These are phyloP conservation scores for Scedosporium boydii DNA, from an alignment of 2,329 filamentous ascomycete species.

Conservation along the genomic window DNA sequence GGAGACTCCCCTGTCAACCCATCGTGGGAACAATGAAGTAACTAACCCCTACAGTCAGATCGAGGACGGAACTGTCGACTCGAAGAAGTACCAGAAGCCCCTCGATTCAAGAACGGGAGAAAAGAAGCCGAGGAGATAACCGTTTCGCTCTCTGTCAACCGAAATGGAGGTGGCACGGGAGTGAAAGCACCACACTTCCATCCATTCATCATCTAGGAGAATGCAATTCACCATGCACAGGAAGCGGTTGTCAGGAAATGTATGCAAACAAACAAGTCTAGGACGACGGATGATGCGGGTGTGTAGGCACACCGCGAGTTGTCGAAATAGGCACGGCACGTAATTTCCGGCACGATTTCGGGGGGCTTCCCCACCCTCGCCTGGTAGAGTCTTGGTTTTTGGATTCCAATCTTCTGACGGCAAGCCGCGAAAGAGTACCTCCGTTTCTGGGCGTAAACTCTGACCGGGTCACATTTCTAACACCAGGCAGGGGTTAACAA, in stretches of 20 bases:
- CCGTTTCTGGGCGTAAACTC: too few species aligned
- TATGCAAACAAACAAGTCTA: neutral
- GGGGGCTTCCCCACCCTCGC: too few species aligned
- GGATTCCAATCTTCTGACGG: too few species aligned
- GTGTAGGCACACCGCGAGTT: neutral
- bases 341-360: neutral
- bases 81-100: too few species aligned
- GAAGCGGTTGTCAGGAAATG: neutral
- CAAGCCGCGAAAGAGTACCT: too few species aligned
- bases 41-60: too few species aligned
- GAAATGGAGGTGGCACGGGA: neutral
- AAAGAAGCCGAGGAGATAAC: neutral
- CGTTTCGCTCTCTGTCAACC: neutral
- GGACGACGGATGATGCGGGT: neutral
- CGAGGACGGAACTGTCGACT: too few species aligned
- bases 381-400: too few species aligned
- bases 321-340: neutral
- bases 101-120: neutral
- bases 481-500: too few species aligned
- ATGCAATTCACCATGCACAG: neutral
- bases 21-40: too few species aligned
- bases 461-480: too few species aligned
- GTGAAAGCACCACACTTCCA: neutral
- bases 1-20: too few species aligned
- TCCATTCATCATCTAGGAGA: neutral